Evolutionary conservation across 768 basidiomycete species (phyloP).

Genomic region (Podaxis sp.): DNA sequence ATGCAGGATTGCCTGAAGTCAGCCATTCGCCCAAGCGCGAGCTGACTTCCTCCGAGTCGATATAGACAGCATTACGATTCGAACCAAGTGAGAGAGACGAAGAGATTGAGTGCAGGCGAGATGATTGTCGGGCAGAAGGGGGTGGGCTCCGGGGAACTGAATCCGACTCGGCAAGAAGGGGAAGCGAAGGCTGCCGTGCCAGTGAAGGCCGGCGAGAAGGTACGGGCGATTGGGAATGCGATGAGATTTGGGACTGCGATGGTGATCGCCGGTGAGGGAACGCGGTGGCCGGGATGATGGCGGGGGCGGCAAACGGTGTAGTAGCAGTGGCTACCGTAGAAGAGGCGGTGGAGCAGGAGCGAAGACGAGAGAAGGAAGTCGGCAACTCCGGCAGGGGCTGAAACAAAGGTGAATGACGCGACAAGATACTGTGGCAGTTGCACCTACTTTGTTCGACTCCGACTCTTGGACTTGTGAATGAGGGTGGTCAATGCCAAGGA

Average conservation of each 20-base stretch:
- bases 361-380: constrained; percentile 1
- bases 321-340: neutral
- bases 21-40: constrained; percentile 27
- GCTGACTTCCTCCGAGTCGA: constrained; percentile 32
- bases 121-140: constrained; percentile 5
- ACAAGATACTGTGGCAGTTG: neutral
- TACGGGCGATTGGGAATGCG: neutral
- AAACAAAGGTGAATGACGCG: neutral
- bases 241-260: constrained; percentile 2
- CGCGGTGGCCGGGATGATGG: neutral
- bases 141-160: constrained; percentile 8
- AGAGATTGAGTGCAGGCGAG: constrained; percentile 9
- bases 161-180: constrained; percentile 17
- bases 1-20: constrained; percentile 16
- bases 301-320: neutral
- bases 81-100: constrained; percentile 10
- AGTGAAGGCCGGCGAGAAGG: constrained; percentile 17
- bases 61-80: constrained; percentile 34
- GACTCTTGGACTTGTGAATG: neutral
- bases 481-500: constrained; percentile 10
- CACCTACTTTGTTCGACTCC: constrained; percentile 1
- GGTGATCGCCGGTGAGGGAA: neutral
- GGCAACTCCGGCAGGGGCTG: constrained; percentile 7
- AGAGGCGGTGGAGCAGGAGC: neutral
- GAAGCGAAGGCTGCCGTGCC: constrained; percentile 17